These are phyloP conservation scores for Chlorella sorokiniana DNA, from an alignment of 139 green algal genomes.

Conservation along the genomic window DNA sequence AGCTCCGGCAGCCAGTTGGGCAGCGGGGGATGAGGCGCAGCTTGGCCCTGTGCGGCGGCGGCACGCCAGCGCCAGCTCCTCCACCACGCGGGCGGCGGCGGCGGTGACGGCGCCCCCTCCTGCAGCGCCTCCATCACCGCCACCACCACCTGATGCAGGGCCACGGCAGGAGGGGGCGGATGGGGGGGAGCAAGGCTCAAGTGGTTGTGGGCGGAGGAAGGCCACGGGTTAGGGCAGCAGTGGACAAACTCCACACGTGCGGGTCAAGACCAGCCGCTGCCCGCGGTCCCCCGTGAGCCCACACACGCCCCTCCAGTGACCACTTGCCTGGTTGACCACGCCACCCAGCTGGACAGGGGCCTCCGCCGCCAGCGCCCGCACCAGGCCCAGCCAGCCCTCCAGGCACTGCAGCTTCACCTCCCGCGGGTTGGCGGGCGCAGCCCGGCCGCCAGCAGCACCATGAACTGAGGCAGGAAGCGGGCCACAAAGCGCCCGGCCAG, in stretches of 20 bases:
- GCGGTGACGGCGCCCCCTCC: conserved; percentile 40
- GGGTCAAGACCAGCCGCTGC: too few relatives aligned
- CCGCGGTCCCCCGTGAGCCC: background rate
- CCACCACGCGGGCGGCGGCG: conserved; percentile 47
- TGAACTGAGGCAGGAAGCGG: conserved; percentile 57
- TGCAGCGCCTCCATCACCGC: conserved; percentile 75
- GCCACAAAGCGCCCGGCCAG: conserved; percentile 48
- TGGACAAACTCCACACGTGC: too few relatives aligned
- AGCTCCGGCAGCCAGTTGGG: conserved; percentile 45
- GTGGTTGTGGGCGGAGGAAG: too few relatives aligned
- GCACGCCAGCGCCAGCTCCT: conserved; percentile 47
- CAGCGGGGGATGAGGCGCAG: conserved; percentile 60
- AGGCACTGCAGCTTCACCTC: conserved; percentile 58
- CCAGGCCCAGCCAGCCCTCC: conserved; percentile 51
- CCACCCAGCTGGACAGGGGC: conserved; percentile 59
- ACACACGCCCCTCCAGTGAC: background rate
- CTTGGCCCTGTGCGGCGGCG: conserved; percentile 19
- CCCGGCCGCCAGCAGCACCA: conserved; percentile 54
- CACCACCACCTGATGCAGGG: conserved; percentile 68
- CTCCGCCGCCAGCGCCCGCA: conserved; percentile 52
- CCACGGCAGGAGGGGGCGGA: background rate
- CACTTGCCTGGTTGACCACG: conserved; percentile 55
- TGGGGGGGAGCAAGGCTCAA: background rate
- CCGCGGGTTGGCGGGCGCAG: conserved; percentile 33
- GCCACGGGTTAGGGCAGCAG: background rate